Base-by-base conservation (phyloP, 768 basidiomycete genomes). In the Boletus reticuloceps region DNA sequence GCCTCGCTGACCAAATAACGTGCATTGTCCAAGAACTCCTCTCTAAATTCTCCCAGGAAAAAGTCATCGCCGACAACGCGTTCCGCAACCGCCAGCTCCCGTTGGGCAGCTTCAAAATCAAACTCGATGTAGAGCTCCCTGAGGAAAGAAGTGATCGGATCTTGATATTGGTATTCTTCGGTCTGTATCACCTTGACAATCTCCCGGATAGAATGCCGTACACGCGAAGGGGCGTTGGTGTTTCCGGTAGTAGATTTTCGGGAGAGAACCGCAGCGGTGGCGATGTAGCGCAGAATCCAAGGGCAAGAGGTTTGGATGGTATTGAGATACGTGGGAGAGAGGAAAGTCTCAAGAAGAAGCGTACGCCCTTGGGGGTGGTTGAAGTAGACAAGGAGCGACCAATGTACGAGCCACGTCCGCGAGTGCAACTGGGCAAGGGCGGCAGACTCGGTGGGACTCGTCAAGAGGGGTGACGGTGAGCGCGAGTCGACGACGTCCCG, bases 331-430 rank as follows among this genome's bases (percentile, higher is more conserved):
- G 91, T 90, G 2, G 95, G 95, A 19, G 90, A 82, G 68, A 98
- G 88, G 86, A 98, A 99, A 1, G 91, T 93, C 68, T 98, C 97
- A 62, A 99, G 87, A 54, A 98, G 86, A 17, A 92, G 84, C 0
- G 90, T 91, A 40, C 94, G 86, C 27, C 93, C 94, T 63, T 94
- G 85, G 0, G 86, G 85, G 73, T 98, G 92, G 76, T 97, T 98
- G 79, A 94, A 99, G 77, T 96, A 98, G 53, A 98, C 94, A 72
- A 98, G 98, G 47, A 99, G 85, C 2, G 89, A 91, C 97, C 96
- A 99, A 74, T 98, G 97, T 8, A 92, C 85, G 56, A 96, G 82
- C 94, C 96, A 98, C 19, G 94, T 92, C 55, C 97, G 85, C 4
- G 94, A 91, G 72, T 98, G 94, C 31, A 99, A 80, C 66, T 97